phyloP scores from a whole-genome alignment of 352 stramenopile genomes.

The Phytophthora idaei region DNA sequence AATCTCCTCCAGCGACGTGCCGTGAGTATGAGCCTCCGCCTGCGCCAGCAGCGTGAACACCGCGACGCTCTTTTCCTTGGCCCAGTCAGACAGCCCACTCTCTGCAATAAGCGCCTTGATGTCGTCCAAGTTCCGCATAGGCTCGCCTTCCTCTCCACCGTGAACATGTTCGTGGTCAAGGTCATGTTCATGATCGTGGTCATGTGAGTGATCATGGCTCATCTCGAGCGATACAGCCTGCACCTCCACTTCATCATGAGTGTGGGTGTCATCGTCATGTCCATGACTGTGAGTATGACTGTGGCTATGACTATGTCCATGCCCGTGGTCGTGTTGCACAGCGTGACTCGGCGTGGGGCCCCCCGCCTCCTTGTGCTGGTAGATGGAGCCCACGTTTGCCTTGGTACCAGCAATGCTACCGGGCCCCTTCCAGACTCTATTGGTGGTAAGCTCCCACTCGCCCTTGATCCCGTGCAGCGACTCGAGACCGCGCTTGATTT shows the following conservation, averaged over 20 bases:
- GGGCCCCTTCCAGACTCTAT: conserved; percentile 81
- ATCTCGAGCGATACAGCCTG: conserved; percentile 18
- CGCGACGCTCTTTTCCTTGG: conserved; percentile 89
- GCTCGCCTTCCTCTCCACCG: conserved; percentile 48
- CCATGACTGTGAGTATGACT: conserved; percentile 32
- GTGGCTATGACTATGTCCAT: conserved; percentile 30
- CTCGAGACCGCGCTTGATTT: conserved; percentile 61
- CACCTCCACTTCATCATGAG: conserved; percentile 15
- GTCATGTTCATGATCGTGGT: conserved; percentile 39
- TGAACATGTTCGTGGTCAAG: conserved; percentile 54
- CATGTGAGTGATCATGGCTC: conserved; percentile 28
- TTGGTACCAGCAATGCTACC: conserved; percentile 91
- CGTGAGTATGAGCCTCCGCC: conserved; percentile 95
- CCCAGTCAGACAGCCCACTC: conserved; percentile 84
- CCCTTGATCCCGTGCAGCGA: conserved; percentile 70
- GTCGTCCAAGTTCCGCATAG: conserved; percentile 91
- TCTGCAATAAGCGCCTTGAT: conserved; percentile 89
- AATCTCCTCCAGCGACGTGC: conserved; percentile 91
- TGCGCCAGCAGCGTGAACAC: conserved; percentile 93
- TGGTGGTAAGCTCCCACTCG: conserved; percentile 86
- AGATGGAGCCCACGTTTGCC: conserved; percentile 88
- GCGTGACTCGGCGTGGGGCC: conserved; percentile 29
- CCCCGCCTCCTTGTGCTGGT: conserved; percentile 70
- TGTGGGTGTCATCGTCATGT: conserved; percentile 29
- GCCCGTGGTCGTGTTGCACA: conserved; percentile 21